A percentile compares a stretch with the other conserved stretches of the same genome.
Conservation (phyloP, 1,139 yeast genomes). For the Suhomyces bokatorum region DNA sequence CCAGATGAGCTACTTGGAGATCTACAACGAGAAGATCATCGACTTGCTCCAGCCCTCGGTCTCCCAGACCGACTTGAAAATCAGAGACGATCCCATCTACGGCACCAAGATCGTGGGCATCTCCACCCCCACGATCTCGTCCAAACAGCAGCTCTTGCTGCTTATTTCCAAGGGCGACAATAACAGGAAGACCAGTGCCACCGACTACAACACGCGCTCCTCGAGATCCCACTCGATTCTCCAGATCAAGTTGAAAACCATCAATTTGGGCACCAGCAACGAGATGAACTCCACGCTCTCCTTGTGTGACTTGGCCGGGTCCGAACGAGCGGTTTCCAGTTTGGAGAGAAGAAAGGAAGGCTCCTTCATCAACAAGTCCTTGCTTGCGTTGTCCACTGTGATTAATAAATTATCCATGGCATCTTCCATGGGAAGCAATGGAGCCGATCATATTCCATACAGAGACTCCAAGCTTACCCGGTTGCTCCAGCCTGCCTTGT, state of each 20-base stretch:
- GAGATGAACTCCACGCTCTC: conserved; percentile 67
- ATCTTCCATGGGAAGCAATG: conserved; percentile 20
- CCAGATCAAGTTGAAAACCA: conserved; percentile 59
- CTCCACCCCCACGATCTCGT: conserved; percentile 55
- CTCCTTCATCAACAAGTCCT: conserved; percentile 84
- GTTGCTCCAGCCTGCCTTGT: conserved; percentile 83
- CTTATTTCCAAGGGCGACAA: conserved; percentile 70
- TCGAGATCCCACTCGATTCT: conserved; percentile 92
- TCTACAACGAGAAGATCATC: conserved; percentile 81
- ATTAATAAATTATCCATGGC: conserved; percentile 68
- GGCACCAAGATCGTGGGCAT: conserved; percentile 84
- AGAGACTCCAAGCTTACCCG: conserved; percentile 91
- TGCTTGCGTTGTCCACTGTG: conserved; percentile 85
- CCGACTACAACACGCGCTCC: conserved; percentile 82
- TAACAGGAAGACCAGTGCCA: conserved; percentile 78
- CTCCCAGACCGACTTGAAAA: conserved; percentile 52
- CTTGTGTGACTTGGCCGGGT: conserved; percentile 93
- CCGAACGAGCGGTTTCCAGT: conserved; percentile 86
- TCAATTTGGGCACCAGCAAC: conserved; percentile 39
- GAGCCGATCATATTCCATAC: conserved; percentile 75
- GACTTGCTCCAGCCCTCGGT: conserved; percentile 55
- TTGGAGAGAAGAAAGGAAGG: conserved; percentile 89
- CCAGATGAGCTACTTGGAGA: conserved; percentile 76
- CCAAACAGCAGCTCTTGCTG: conserved; percentile 60
- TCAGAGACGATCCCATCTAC: conserved; percentile 70